Percentiles rank a stretch among this genome's conserved stretches.
Conservation (phyloP, 2,329 filamentous ascomycete genomes). For the Lasiodiplodia sp. region DNA sequence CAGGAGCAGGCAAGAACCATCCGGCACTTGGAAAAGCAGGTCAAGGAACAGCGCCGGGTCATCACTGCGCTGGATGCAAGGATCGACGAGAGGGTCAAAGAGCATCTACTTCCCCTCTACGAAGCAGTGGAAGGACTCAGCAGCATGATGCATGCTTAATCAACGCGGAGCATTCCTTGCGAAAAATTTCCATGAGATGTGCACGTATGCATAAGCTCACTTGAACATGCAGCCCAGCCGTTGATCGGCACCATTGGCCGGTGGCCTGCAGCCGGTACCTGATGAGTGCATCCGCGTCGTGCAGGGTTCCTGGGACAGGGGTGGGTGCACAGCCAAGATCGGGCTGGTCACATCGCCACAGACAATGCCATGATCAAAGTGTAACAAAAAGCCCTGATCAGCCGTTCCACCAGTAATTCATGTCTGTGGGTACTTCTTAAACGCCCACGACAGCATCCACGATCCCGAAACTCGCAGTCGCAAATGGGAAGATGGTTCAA, state of each 20-base stretch:
- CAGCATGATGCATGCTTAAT: too few species aligned
- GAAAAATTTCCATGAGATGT: background rate
- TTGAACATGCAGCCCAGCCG: background rate
- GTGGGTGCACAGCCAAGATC: slow-evolving; percentile 20
- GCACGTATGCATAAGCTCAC: background rate
- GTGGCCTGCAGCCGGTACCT: slow-evolving; percentile 1
- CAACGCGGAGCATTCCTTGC: too few species aligned
- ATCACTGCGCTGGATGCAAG: background rate
- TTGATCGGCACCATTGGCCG: background rate
- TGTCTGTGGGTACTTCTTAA: too few species aligned
- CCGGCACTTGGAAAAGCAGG: background rate
- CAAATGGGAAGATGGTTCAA: too few species aligned
- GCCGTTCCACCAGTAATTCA: too few species aligned
- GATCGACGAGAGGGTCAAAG: background rate
- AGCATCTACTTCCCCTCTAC: background rate
- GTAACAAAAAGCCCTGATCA: too few species aligned
- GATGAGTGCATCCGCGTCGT: background rate
- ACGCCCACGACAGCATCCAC: too few species aligned
- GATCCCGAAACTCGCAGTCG: too few species aligned
- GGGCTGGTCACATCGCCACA: slow-evolving; percentile 6
- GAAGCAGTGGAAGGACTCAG: background rate
- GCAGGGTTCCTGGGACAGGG: background rate
- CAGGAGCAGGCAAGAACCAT: background rate
- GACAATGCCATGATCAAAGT: too few species aligned
- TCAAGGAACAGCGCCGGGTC: background rate